Base-by-base conservation (phyloP, 768 basidiomycete genomes). In the Pulveroboletus ravenelii region DNA sequence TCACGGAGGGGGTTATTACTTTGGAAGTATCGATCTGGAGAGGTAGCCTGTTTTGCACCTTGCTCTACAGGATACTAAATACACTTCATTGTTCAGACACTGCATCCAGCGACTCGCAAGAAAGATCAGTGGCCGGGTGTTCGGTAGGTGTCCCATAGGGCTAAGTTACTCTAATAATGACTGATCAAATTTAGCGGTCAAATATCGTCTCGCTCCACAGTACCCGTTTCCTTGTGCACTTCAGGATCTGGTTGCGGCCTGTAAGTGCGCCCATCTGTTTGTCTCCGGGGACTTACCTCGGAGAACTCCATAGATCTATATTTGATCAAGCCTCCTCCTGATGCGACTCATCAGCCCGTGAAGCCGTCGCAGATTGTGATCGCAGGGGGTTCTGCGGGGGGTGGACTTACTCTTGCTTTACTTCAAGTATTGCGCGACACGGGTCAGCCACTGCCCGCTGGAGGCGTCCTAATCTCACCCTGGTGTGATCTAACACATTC, bases 401-500 rank as follows among this genome's bases (percentile, higher is more conserved):
- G 93, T 8, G 93, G 92, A 0, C 72, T 97, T 12, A 78, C 82
- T 1, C 70, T 97, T 44, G 86, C 93, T 5, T 74, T 96, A 27
- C 76, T 99, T 4, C 90, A 93, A 68, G 76, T 88, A 10, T 79
- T 99, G 41, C 87, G 96, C 14, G 96, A 99, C 66, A 70, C 78
- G 1, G 84, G 81, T 3, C 72, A 94, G 20, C 93, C 93, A 6
- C 56, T 79, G 40, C 95, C 94, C 4, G 90, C 93, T 3, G 96
- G 93, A 7, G 93, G 84, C 1, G 75, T 95, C 15, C 72, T 97
- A 36, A 87, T 97, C 55, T 93, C 90, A 25, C 96, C 96, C 0
- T 97, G 95, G 89, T 88, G 79, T 57, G 87, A 88, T 67, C 70
- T 98, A n/a, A 94, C 91, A 0, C 96, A 98, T 66, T 93, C 90